Conservation (phyloP, 345 rosid species). For the Leavenworthia alabamica region DNA sequence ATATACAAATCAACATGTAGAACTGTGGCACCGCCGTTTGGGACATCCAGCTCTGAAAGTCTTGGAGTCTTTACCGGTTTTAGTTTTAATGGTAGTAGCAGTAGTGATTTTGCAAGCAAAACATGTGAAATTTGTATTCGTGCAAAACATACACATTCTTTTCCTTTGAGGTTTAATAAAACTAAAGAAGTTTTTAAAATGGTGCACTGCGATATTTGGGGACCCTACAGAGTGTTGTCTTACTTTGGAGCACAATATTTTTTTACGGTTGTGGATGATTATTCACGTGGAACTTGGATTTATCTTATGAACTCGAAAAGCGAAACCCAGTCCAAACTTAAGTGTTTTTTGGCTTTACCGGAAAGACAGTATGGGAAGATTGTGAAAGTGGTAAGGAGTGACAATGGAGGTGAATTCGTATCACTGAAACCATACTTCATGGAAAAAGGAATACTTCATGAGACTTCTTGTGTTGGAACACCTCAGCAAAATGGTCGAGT, state of each 20-base stretch:
- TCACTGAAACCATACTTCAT: neutral
- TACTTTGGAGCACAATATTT: neutral
- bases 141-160: neutral
- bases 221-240: neutral
- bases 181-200: neutral
- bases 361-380: fast-evolving
- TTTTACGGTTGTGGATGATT: neutral
- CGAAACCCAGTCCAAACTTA: neutral
- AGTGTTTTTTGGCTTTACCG: fast-evolving
- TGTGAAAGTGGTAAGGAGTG: neutral
- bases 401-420: neutral
- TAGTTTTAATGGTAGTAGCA: too few relatives aligned
- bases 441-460: neutral
- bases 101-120: too few relatives aligned
- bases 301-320: neutral
- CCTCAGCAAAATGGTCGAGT: neutral
- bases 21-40: too few relatives aligned
- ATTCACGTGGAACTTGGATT: neutral
- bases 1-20: too few relatives aligned
- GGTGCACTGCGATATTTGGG: neutral
- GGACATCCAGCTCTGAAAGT: too few relatives aligned
- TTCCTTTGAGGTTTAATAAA: neutral
- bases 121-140: too few relatives aligned
- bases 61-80: fast-evolving
- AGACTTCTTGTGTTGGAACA: neutral